Evolutionary conservation across 768 basidiomycete genomes (phyloP), one percentile per base, ranked within the genome.

Genomic region (Russula foetens): DNA sequence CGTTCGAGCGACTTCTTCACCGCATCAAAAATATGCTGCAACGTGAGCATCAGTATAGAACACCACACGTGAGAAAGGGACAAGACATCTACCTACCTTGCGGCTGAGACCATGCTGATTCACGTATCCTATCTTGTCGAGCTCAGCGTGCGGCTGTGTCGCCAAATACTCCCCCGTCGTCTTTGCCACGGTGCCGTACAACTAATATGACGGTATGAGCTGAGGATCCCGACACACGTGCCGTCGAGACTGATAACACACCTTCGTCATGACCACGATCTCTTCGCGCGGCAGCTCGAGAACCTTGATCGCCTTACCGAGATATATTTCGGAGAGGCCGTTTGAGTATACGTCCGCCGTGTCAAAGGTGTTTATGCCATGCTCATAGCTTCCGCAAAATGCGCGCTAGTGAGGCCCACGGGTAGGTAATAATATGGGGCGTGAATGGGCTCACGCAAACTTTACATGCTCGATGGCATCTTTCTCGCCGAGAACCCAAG

Each of bases 21-120:
- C 0, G 82, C 74, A 31, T 84, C 85, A 65, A 92, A 91, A 43
- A 91, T 89, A 66, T 85, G 82, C 83, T 90, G 48, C 3, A n/a
- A 24, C 9, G 12, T 48, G 38, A 35, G 19, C 21, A 4, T 60
- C 53, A 63, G 1, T 2, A 35, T 12, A 35, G 33, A 53, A 51
- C 19, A 26, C 9, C 14, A 6, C 14, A 51, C 19, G 31, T 4
- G 35, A 8, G 24, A 15, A 47, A 52, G 50, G 49, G 26, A 19
- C 26, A 7, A 7, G 9, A n/a, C n/a, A 43, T 23, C 11, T 15
- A 39, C 53, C 12, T 14, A 73, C 72, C 69, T 75, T 78, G 45
- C 77, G 71, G 31, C 67, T 70, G 2, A 74, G 66, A 9, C 75
- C 75, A 29, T 63, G 53, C 50, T 74, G 70, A 64, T 78, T 79